Conservation (phyloP, 1,284 basidiomycete species). For the Fomitopsis pinicola region DNA sequence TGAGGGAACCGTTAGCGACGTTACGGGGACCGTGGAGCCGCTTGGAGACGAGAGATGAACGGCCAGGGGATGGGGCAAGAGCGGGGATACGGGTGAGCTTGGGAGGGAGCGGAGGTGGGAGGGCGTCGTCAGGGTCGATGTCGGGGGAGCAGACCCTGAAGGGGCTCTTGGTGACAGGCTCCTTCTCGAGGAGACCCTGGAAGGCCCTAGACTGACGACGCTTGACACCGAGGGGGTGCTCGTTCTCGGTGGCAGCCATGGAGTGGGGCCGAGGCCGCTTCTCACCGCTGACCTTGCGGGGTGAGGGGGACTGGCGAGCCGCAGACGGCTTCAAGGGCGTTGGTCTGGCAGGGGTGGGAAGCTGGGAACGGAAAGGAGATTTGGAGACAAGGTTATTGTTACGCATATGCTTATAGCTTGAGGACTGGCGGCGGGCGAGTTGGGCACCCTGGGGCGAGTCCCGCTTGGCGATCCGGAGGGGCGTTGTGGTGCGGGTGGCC, state of each 20-base stretch:
- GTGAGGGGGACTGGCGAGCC: slow-evolving; percentile 37
- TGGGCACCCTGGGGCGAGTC: slow-evolving; percentile 40
- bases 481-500: slow-evolving; percentile 34
- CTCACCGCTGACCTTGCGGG: slow-evolving; percentile 65
- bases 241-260: slow-evolving; percentile 68
- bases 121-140: slow-evolving; percentile 24
- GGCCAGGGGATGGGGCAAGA: slow-evolving; percentile 47
- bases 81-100: slow-evolving; percentile 16
- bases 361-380: slow-evolving; percentile 80
- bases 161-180: slow-evolving; percentile 84
- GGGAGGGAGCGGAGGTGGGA: slow-evolving; percentile 26
- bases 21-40: slow-evolving; percentile 80
- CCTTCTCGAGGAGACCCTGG: slow-evolving; percentile 66
- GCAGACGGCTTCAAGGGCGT: background rate
- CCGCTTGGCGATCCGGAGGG: slow-evolving; percentile 70
- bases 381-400: slow-evolving; percentile 84
- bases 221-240: slow-evolving; percentile 65
- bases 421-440: slow-evolving; percentile 71
- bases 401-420: slow-evolving; percentile 79
- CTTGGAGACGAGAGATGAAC: slow-evolving; percentile 75
- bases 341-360: slow-evolving; percentile 33
- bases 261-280: slow-evolving; percentile 66
- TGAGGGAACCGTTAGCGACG: slow-evolving; percentile 43
- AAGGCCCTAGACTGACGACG: slow-evolving; percentile 73
- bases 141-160: slow-evolving; percentile 43